These are phyloP conservation scores for Alnus rubra DNA, from an alignment of 306 rosid genomes.

Conservation along the genomic window DNA sequence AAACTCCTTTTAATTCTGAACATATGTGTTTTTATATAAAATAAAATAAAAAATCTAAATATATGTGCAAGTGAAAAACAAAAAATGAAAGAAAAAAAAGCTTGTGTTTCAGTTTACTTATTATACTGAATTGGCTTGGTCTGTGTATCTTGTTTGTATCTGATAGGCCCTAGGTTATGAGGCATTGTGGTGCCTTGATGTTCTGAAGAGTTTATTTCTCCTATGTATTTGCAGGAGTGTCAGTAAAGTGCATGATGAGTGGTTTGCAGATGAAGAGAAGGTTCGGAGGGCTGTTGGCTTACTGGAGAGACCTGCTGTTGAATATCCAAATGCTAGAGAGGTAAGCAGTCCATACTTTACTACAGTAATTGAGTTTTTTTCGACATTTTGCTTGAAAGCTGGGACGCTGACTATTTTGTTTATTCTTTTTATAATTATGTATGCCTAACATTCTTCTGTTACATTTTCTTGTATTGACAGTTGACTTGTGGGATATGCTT, in stretches of 20 bases:
- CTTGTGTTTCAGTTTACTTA: neutral
- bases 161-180: conserved; percentile 6
- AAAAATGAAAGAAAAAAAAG: neutral
- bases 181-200: conserved; percentile 7
- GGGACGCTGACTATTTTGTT: neutral
- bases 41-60: neutral
- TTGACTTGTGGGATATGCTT: conserved; percentile 61
- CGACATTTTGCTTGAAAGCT: conserved; percentile 9
- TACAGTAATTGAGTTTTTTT: neutral
- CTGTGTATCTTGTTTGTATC: conserved; percentile 4
- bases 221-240: conserved; percentile 48
- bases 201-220: conserved; percentile 12
- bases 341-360: conserved; percentile 32
- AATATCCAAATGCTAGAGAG: conserved; percentile 34
- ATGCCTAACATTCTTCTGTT: conserved; percentile 3
- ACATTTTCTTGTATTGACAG: conserved; percentile 36
- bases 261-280: conserved; percentile 71
- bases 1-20: neutral
- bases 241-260: conserved; percentile 69
- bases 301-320: conserved; percentile 47
- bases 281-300: conserved; percentile 62
- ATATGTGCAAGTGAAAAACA: neutral
- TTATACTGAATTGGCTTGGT: neutral
- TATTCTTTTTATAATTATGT: neutral
- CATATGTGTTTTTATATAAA: too few species aligned